Evolutionary conservation across 106 monocot species (phyloP).

Genomic region (Amphibolis antarctica): DNA sequence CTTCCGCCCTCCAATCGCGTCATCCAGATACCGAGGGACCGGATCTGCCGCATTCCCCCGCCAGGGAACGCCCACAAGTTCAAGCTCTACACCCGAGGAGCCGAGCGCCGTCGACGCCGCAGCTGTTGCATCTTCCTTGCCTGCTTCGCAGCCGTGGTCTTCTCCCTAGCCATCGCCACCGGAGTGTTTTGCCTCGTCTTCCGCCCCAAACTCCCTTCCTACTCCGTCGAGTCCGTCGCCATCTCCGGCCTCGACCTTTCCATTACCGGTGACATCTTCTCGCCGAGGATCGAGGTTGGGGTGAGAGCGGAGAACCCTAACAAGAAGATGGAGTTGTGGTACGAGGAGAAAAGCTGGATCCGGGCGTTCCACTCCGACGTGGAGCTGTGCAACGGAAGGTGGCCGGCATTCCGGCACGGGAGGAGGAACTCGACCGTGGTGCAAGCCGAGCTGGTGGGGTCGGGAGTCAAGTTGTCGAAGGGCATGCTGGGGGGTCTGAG

Average conservation of each 20-base stretch:
- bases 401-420: constrained; percentile 53
- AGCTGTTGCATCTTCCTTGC: constrained; percentile 17
- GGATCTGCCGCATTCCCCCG: constrained; percentile 35
- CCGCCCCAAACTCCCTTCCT: constrained; percentile 36
- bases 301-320: constrained; percentile 43
- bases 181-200: constrained; percentile 36
- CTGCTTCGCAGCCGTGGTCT: constrained; percentile 8
- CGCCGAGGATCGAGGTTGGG: constrained; percentile 26
- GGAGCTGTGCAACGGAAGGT: constrained; percentile 19
- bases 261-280: constrained; percentile 6
- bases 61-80: constrained; percentile 43
- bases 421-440: constrained; percentile 36
- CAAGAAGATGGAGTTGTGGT: constrained; percentile 34
- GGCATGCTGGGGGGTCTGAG: constrained; percentile 1
- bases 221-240: constrained; percentile 27
- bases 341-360: constrained; percentile 24
- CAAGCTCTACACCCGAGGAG: constrained; percentile 35
- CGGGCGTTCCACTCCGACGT: constrained; percentile 20
- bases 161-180: constrained; percentile 17
- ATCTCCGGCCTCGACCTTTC: constrained; percentile 26
- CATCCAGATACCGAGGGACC: constrained; percentile 41
- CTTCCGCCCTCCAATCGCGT: constrained; percentile 19
- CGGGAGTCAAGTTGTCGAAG: constrained; percentile 25
- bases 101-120: constrained; percentile 16
- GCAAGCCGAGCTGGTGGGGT: constrained; percentile 15